Evolutionary conservation across 768 basidiomycete species (phyloP).

Genomic region (Wakefieldia striispora): DNA sequence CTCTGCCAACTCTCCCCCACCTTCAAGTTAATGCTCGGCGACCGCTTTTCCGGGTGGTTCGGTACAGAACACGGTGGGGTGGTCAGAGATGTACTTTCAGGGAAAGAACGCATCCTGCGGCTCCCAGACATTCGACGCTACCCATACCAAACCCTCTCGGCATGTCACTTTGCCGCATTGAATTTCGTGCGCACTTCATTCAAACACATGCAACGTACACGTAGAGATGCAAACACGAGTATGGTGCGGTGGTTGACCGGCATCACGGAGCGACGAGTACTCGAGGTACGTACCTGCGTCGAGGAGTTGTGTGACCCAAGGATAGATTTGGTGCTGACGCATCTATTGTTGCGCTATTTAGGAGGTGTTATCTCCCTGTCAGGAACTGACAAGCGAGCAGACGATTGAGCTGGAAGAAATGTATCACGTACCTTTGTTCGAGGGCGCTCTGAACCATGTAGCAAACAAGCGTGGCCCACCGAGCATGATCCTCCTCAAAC

Average conservation of each 20-base stretch:
- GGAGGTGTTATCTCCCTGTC: slow-evolving; percentile 53
- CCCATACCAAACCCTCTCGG: slow-evolving; percentile 34
- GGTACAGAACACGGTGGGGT: slow-evolving; percentile 5
- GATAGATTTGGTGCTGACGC: slow-evolving; percentile 1
- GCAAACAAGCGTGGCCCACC: slow-evolving; percentile 38
- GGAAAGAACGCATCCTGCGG: slow-evolving; percentile 42
- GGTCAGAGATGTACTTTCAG: slow-evolving; percentile 24
- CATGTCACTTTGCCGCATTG: slow-evolving; percentile 62
- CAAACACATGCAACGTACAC: slow-evolving; percentile 9
- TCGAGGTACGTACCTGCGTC: slow-evolving; percentile 19
- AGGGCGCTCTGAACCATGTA: slow-evolving; percentile 35
- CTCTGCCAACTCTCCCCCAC: neutral
- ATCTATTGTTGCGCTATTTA: slow-evolving; percentile 21
- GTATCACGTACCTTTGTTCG: slow-evolving; percentile 45
- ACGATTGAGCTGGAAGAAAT: slow-evolving; percentile 55
- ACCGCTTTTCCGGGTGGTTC: slow-evolving; percentile 16
- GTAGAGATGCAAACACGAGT: neutral
- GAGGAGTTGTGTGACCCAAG: neutral
- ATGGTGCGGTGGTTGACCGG: slow-evolving; percentile 11
- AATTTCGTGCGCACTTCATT: slow-evolving; percentile 58
- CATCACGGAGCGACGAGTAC: slow-evolving; percentile 11
- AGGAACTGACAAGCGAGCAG: slow-evolving; percentile 42
- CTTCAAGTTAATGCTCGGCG: slow-evolving; percentile 12
- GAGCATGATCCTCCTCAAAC: slow-evolving; percentile 35
- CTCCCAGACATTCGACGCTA: slow-evolving; percentile 50